Conservation (phyloP, 169 alveolate species). For the Cryptosporidium sp. region DNA sequence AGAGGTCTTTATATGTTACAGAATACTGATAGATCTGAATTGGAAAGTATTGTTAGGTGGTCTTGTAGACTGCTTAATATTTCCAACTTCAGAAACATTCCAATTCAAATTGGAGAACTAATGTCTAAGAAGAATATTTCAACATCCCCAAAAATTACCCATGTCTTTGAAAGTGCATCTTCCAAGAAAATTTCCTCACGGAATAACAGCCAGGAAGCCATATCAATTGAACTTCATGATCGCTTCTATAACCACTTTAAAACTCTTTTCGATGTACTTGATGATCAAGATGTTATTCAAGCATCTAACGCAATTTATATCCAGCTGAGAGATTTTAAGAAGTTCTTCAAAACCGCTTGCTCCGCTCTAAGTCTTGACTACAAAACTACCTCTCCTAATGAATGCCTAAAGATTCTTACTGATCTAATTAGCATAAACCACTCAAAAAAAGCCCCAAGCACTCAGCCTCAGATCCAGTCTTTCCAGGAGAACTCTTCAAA, state of each 20-base stretch:
- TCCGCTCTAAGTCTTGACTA: slow-evolving; percentile 33
- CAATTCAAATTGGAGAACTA: slow-evolving; percentile 30
- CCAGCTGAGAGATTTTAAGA: slow-evolving; percentile 59
- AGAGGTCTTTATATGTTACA: slow-evolving; percentile 65
- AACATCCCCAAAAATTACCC: slow-evolving; percentile 12
- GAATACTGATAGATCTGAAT: slow-evolving; percentile 31
- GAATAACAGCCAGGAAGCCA: neutral
- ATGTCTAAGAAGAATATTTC: neutral
- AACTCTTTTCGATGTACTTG: slow-evolving; percentile 61
- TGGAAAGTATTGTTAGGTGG: slow-evolving; percentile 71
- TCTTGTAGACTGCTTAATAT: slow-evolving; percentile 52
- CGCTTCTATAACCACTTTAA: slow-evolving; percentile 66
- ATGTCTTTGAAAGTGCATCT: slow-evolving; percentile 31
- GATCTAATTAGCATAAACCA: neutral
- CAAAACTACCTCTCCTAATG: slow-evolving; percentile 41
- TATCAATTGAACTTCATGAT: slow-evolving; percentile 45
- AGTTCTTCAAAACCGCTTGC: slow-evolving; percentile 38
- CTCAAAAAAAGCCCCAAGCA: neutral
- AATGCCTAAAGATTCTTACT: slow-evolving; percentile 43
- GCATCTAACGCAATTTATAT: slow-evolving; percentile 67
- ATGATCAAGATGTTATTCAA: slow-evolving; percentile 69
- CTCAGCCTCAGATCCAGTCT: slow-evolving; percentile 53
- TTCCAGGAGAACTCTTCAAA: slow-evolving; percentile 8
- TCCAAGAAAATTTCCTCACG: neutral
- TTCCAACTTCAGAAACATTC: slow-evolving; percentile 60